Base-by-base conservation (phyloP, 2,329 filamentous ascomycete species). In the Herpotrichia juniperi region DNA sequence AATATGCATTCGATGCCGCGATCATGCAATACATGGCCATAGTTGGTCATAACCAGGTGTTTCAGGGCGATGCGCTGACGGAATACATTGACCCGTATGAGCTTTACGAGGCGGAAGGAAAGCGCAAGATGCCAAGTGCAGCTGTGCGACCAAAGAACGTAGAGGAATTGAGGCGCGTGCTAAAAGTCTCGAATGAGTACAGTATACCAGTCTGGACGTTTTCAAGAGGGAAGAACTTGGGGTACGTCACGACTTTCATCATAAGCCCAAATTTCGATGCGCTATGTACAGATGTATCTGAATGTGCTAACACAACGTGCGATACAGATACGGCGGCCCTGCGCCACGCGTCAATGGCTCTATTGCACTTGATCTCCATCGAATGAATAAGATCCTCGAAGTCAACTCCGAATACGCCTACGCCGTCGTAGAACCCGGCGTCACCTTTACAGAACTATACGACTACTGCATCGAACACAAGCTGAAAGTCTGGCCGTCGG, bases 61-160 rank as follows among this genome's bases (percentile, higher is more conserved):
- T 77, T 46, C 63, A 66, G 5, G 70, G 71, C n/a, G 65, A 73
- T 21, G 68, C 59, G 1, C 53, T 80, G 28, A 71, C 65, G 4
- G 77, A 79, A 50, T 79, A 79, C 51, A 76, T 79, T 37, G 77
- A 79, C 48, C 77, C 78, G 1, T 80, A 79, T 48, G 77, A 80
- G 61, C 67, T 79, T 9, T 71, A 71, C 2, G 77, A 79, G 52
- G 67, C 66, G 2, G 71, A 72, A 5, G 66, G 69, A 3, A 63
- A 68, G 47, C 68, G 77, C 21, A 76, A 71, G 37, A 69, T 79
- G 39, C 76, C 77, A 2, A 75, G 76, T 42, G 77, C 76, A 6
- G 77, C 77, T 7, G 73, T 79, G 14, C 74, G 76, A 65, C 66
- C 67, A 0, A 64, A 60, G 47, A 58, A 55, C 25, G 35, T 58